Base-by-base conservation (phyloP, 345 rosid genomes). In the thale cress (Arabidopsis thaliana) region DNA sequence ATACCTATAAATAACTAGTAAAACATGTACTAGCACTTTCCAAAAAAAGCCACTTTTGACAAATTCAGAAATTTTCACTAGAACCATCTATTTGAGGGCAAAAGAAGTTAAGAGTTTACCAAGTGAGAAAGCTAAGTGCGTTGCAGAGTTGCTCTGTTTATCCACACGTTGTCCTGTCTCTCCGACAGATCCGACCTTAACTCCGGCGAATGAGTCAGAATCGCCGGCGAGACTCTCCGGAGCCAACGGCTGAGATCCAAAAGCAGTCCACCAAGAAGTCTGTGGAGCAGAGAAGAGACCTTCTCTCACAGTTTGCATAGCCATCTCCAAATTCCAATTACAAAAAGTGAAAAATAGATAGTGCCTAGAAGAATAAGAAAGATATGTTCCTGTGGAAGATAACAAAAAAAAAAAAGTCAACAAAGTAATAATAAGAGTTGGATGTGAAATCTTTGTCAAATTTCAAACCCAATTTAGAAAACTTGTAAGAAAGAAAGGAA, bases 281-380 rank as follows among this genome's bases (percentile, higher is more conserved):
- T 85, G 75, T 25, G 85, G 83, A 75, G 78, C 81, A 9, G 90
- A 83, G 37, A 85, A 73, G 33, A 87, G 36, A 68, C 89, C 90
- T 80, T 88, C 96, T 74, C 82, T 89, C 65, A 82, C 70, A 78
- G 96, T 81, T 81, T 90, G 93, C 97, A 84, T 87, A 79, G 95
- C 90, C 93, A 90, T 93, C 73, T 78, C 48, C 67, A 16, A 46
- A 48, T 36, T 55, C 65, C 72, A 69, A 58, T 49, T 49, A 59
- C 64, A 37, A 51, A 22, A 50, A 30, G 20, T 25, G 11, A 8
- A 12, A 36, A 22, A 33, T 62, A 3, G 30, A 55, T 73, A 53
- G 25, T 45, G 49, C 48, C 22, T 49, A 70, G 71, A 36, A 65
- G 51, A 24, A 16, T 16, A 16, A 67, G 51, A 41, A 20, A 52